Evolutionary conservation across 495 filamentous ascomycete genomes (phyloP), one percentile per base, ranked within the genome.

Genomic region (Aspergillus sclerotioniger): DNA sequence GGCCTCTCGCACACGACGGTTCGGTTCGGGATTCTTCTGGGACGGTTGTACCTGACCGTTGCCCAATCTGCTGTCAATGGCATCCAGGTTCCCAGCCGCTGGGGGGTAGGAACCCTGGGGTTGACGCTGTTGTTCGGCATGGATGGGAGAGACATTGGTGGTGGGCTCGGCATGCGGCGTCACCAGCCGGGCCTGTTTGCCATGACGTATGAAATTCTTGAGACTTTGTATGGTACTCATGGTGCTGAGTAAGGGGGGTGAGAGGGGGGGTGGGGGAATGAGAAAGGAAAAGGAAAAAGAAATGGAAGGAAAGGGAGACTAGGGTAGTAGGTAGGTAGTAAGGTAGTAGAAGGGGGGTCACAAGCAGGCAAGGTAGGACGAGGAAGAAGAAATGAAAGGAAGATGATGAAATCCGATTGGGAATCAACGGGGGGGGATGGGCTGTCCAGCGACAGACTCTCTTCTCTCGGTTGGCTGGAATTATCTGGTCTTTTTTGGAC

Each of bases 181-280:
- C 59, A 81, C 82, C 51, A 81, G 79, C 54, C 91, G 89, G 58
- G 91, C 93, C 79, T 96, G 91, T 78, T 97, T 97, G 82, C 92
- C 93, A 79, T 97, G 94, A 57, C 94, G 90, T 76, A 98, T 95
- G 74, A 98, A 93, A 75, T 97, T 98, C 76, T 98, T 96, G 56
- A 98, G 77, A 64, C 87, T 90, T 79, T 91, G 87, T 78, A 93
- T 91, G 52, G 90, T 90, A 67, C 87, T 88, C 87, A 90, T 90
- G 58, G 54, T 61, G 54, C 19, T 55, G 32, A 60, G 39, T 25
- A 59, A 53, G 45, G 52, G 25, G 53, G 55, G 32, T 35, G 35
- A 55, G 44, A 19, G 8, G 54, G 25, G 45, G 32, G 47, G 33
- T 10, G 33, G 33, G 33, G 8, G 33, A 53, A 54, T 25, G 35